Evolutionary conservation across 345 rosid genomes (phyloP).

Genomic region (Gossypium mustelinum): DNA sequence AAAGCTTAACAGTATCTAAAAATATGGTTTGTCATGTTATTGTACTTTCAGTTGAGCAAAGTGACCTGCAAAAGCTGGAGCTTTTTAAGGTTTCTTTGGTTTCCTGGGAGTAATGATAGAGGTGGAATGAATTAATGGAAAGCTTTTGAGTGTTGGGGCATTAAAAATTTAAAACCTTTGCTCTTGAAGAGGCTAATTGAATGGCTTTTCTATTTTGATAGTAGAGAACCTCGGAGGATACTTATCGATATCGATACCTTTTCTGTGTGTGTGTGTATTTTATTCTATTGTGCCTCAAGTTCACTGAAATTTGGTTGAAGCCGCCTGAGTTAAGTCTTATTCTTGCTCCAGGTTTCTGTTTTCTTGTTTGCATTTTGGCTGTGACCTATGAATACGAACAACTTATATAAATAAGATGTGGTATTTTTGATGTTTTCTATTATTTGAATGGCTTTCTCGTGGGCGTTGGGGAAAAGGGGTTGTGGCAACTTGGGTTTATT

Average conservation of each 20-base stretch:
- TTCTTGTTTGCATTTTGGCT: background rate
- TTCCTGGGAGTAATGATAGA: background rate
- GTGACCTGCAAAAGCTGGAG: slow-evolving; percentile 1
- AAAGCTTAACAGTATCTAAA: background rate
- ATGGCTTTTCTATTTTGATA: background rate
- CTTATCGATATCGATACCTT: no score
- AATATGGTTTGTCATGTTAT: background rate
- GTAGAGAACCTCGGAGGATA: background rate
- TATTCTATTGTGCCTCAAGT: background rate
- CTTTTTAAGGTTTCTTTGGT: background rate
- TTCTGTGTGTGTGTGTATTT: background rate
- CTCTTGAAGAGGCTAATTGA: slow-evolving; percentile 2
- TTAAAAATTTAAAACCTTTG: background rate
- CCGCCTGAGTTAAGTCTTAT: background rate
- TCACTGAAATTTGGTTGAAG: background rate
- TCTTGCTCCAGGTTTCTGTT: background rate
- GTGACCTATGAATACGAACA: background rate
- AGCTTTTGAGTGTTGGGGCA: background rate
- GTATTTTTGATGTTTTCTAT: background rate
- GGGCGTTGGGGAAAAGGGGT: background rate
- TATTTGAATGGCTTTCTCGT: background rate
- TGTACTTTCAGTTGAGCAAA: background rate
- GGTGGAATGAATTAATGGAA: slow-evolving; percentile 2
- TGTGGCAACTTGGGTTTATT: slow-evolving; percentile 2
- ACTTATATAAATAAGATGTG: background rate